These are phyloP conservation scores for Fusarium denticulatum DNA, from an alignment of 2,329 filamentous ascomycete species.

Conservation along the genomic window DNA sequence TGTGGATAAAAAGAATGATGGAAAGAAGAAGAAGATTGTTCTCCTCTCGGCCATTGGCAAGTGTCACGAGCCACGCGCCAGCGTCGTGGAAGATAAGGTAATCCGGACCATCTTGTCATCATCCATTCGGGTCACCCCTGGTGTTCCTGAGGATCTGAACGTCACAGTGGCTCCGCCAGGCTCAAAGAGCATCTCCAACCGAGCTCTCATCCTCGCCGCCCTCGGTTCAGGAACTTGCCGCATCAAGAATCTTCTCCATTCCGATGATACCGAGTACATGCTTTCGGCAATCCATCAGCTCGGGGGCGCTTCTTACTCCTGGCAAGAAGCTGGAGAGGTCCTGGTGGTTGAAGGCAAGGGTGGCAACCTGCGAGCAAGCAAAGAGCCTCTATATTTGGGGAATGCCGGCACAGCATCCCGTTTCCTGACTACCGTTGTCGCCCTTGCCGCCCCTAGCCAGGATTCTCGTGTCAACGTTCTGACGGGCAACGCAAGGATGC, in stretches of 20 bases:
- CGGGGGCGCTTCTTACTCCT: slow-evolving; percentile 87
- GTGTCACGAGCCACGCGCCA: slow-evolving; percentile 88
- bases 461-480: slow-evolving; percentile 75
- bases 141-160: slow-evolving; percentile 71
- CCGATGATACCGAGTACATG: slow-evolving; percentile 98
- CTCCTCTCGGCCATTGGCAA: slow-evolving; percentile 89
- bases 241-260: slow-evolving; percentile 92
- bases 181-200: slow-evolving; percentile 97
- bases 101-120: slow-evolving; percentile 87
- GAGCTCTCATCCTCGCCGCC: slow-evolving; percentile 91
- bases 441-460: slow-evolving; percentile 76
- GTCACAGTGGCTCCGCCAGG: slow-evolving; percentile 88
- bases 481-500: slow-evolving; percentile 96
- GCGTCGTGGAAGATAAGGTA: slow-evolving; percentile 84
- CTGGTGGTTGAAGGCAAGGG: slow-evolving; percentile 90
- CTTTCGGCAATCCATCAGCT: slow-evolving; percentile 87
- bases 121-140: slow-evolving; percentile 77
- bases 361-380: slow-evolving; percentile 81
- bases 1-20: slow-evolving; percentile 98
- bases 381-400: slow-evolving; percentile 85
- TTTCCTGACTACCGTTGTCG: slow-evolving; percentile 91
- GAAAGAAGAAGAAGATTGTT: slow-evolving; percentile 94
- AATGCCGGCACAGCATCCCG: slow-evolving; percentile 97
- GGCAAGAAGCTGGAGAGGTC: slow-evolving; percentile 94
- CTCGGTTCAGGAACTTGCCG: slow-evolving; percentile 86